Evolutionary conservation across 805 yeast species (phyloP).

Genomic region (Candida railenensis): DNA sequence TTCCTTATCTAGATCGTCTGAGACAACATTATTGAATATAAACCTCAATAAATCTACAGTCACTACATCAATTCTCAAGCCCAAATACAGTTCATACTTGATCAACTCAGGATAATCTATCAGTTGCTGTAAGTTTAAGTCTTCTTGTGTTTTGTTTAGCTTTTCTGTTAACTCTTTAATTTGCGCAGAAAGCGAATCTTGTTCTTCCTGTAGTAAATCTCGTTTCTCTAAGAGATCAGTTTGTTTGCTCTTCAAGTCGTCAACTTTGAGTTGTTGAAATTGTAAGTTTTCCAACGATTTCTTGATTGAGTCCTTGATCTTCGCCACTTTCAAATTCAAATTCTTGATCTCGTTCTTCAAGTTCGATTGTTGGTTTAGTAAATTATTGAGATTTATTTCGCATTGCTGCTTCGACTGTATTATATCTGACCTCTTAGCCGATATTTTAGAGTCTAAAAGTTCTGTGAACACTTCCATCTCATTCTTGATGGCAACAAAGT

Average conservation of each 20-base stretch:
- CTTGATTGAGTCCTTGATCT: slow-evolving; percentile 25
- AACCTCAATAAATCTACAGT: slow-evolving; percentile 47
- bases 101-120: slow-evolving; percentile 52
- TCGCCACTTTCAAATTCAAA: slow-evolving; percentile 22
- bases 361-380: slow-evolving; percentile 27
- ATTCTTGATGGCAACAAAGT: slow-evolving; percentile 34
- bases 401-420: slow-evolving; percentile 34
- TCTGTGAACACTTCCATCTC: slow-evolving; percentile 40
- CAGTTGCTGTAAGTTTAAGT: slow-evolving; percentile 42
- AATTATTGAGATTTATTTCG: slow-evolving; percentile 26
- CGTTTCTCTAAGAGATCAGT: slow-evolving; percentile 29
- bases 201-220: slow-evolving; percentile 21
- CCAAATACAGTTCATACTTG: slow-evolving; percentile 53
- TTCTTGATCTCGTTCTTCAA: slow-evolving; percentile 30
- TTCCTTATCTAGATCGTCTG: slow-evolving; percentile 38
- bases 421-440: slow-evolving; percentile 29
- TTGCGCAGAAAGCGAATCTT: slow-evolving; percentile 17
- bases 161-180: slow-evolving; percentile 12
- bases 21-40: slow-evolving; percentile 48
- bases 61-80: slow-evolving; percentile 53
- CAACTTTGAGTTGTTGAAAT: slow-evolving; percentile 33
- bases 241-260: slow-evolving; percentile 34
- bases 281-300: slow-evolving; percentile 21
- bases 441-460: slow-evolving; percentile 33
- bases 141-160: slow-evolving; percentile 28